phyloP scores from a whole-genome alignment of 2,329 filamentous ascomycete genomes.

The Ascochyta fabae region DNA sequence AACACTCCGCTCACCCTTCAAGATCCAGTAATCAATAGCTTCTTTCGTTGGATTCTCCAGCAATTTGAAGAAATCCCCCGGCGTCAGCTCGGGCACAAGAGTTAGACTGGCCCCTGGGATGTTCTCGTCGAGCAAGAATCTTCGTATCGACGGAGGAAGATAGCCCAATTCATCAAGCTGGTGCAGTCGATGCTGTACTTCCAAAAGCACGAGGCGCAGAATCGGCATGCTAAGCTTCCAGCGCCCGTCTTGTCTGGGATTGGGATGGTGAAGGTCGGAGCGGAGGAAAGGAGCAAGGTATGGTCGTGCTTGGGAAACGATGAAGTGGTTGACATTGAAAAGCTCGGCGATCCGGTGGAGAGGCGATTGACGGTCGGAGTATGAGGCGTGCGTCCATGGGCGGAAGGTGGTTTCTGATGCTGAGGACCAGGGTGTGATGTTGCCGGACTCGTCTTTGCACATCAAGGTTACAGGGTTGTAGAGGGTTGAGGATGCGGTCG shows the following conservation, averaged over 20 bases:
- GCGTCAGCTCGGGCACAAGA: constrained; percentile 78
- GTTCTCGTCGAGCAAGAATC: constrained; percentile 82
- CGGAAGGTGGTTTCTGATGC: constrained; percentile 66
- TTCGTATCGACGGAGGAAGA: constrained; percentile 71
- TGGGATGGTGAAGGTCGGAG: constrained; percentile 77
- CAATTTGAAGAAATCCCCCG: constrained; percentile 75
- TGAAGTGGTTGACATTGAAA: constrained; percentile 95
- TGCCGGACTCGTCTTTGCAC: constrained; percentile 77
- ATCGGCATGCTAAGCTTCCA: constrained; percentile 63
- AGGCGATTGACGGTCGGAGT: constrained; percentile 70
- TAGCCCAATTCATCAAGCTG: constrained; percentile 81
- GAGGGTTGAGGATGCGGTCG: constrained; percentile 68
- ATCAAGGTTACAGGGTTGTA: constrained; percentile 73
- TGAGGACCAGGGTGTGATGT: constrained; percentile 76
- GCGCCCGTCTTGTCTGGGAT: constrained; percentile 64
- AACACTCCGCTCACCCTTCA: constrained; percentile 82
- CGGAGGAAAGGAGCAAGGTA: constrained; percentile 87
- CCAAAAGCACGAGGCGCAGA: constrained; percentile 73
- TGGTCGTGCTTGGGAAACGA: constrained; percentile 88
- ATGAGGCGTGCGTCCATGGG: constrained; percentile 69
- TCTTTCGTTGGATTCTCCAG: constrained; percentile 82
- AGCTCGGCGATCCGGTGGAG: constrained; percentile 78
- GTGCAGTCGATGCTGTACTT: constrained; percentile 79
- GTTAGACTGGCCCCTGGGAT: constrained; percentile 80
- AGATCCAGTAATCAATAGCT: constrained; percentile 83